These are phyloP conservation scores for Microbotryomycetes sp. DNA, from an alignment of 1,284 basidiomycete genomes.

Conservation along the genomic window DNA sequence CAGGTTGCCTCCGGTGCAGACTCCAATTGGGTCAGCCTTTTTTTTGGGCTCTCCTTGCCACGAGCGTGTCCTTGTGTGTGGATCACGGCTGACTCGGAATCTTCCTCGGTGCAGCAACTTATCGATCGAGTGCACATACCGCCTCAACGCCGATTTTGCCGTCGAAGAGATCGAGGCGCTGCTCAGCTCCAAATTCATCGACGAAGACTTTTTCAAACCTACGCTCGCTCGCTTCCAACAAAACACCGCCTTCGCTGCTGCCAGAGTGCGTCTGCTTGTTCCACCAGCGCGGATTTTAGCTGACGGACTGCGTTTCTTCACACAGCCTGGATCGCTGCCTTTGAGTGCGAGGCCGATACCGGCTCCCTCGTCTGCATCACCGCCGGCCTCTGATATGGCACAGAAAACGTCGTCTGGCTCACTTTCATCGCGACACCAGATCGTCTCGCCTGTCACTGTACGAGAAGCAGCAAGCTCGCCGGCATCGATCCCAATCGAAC, in stretches of 20 bases:
- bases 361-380: background rate
- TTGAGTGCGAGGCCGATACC: background rate
- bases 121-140: slow-evolving; percentile 27
- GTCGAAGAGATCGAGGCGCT: slow-evolving; percentile 36
- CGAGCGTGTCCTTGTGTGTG: too few species aligned
- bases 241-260: background rate
- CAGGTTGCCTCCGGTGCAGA: slow-evolving; percentile 28
- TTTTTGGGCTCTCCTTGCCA: background rate
- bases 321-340: slow-evolving; percentile 10
- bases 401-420: slow-evolving; percentile 16
- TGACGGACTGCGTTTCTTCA: slow-evolving; percentile 19
- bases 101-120: slow-evolving; percentile 15
- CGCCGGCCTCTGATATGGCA: slow-evolving; percentile 2
- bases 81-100: background rate
- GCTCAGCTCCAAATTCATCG: slow-evolving; percentile 35
- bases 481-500: background rate
- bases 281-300: background rate
- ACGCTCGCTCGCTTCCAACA: slow-evolving; percentile 24
- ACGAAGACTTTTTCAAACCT: slow-evolving; percentile 37
- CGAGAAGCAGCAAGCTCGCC: background rate
- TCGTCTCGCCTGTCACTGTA: background rate
- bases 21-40: slow-evolving; percentile 32
- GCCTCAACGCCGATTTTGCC: slow-evolving; percentile 31
- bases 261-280: background rate
- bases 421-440: slow-evolving; percentile 24